These are phyloP conservation scores for Lycium barbarum DNA, from an alignment of 257 asterid species.

Conservation along the genomic window DNA sequence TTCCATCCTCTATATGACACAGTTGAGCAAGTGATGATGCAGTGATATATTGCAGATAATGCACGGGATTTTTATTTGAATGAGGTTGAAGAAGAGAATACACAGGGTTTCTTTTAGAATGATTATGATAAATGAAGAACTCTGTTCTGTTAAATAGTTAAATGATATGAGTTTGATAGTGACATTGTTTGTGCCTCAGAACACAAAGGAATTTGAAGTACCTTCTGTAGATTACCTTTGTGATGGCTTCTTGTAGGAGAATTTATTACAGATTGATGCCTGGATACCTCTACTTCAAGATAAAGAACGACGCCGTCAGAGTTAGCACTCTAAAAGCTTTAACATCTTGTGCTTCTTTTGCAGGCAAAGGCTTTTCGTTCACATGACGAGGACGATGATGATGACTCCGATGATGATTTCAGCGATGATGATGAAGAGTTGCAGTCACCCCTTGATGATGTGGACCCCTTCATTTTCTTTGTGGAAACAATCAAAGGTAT, in stretches of 20 bases:
- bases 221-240: background rate
- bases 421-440: slow-evolving; percentile 96
- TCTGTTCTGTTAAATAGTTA: background rate
- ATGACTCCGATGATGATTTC: slow-evolving; percentile 83
- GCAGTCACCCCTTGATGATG: slow-evolving; percentile 96
- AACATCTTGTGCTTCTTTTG: slow-evolving; percentile 29
- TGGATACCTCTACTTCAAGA: background rate
- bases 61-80: background rate
- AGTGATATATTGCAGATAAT: background rate
- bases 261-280: background rate
- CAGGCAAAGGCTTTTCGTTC: slow-evolving; percentile 91
- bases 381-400: slow-evolving; percentile 69
- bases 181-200: background rate
- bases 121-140: background rate
- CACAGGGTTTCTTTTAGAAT: background rate
- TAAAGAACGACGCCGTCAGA: background rate
- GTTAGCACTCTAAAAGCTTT: background rate
- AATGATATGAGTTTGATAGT: background rate
- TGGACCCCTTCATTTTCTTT: slow-evolving; percentile 92
- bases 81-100: slow-evolving; percentile 17
- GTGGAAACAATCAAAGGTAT: slow-evolving; percentile 88
- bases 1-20: background rate
- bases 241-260: slow-evolving; percentile 15
- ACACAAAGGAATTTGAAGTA: slow-evolving; percentile 6
- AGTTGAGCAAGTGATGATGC: background rate